Base-by-base conservation (phyloP, 768 basidiomycete species). In the Cantharellus anzutake region DNA sequence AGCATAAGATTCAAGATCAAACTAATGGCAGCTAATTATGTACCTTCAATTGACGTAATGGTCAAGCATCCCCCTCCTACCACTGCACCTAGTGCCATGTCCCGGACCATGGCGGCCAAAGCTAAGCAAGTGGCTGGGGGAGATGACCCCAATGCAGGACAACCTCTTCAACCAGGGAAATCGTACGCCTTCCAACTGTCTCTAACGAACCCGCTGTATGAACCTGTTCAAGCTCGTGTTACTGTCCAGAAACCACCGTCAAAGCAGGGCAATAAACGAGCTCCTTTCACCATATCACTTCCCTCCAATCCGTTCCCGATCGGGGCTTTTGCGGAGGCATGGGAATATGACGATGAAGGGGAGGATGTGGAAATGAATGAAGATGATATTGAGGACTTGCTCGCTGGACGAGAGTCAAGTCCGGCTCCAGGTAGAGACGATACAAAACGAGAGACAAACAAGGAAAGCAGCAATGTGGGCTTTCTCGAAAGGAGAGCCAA, bases 291-390 rank as follows among this genome's bases (percentile, higher is more conserved):
- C 1, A 75, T 94, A 3, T 82, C 83, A 5, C 73, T 98, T 2
- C 93, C 90, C 0, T 81, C 81, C 5, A 73, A 79, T 0, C 72
- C 82, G 4, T 94, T 99, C 68, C 74, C 85, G 3, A 80, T 98
- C 53, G 82, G 85, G 11, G 87, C 94, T 2, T 93, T 86, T 67
- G 90, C 90, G 16, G 96, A 98, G 68, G 90, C 89, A 41, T 98
- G 94, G 94, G 92, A 98, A 69, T 96, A 92, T 63, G 94, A 96
- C 59, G 92, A 92, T 61, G 91, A 94, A 60, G 91, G 89, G 41
- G 73, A 71, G 5, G 71, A 73, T 52, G 78, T 77, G 51, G 86
- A 88, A 85, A 83, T 84, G 65, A 73, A 74, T 7, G 76, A 77
- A 40, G 73, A 72, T 41, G 71, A 72, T 29, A 11, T 63, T n/a